Evolutionary conservation across 441 rosid species (phyloP), one percentile per base, ranked within the genome.

Genomic region (Croton laevigatus): DNA sequence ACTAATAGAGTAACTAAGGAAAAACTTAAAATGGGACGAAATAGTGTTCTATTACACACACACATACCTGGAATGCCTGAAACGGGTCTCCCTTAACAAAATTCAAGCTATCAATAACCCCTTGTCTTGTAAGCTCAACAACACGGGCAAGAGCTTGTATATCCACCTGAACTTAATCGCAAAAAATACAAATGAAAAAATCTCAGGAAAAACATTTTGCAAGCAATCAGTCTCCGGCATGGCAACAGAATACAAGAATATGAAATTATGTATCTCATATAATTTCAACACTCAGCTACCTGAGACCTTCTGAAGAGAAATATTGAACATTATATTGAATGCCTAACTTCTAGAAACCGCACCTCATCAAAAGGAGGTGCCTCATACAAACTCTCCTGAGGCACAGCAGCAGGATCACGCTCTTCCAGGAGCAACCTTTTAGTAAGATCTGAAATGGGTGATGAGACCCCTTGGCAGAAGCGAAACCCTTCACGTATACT

Each of bases 71-170:
- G 81, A 94, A 94, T 72, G 98, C 98, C 81, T 81, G 93, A 80
- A 81, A 86, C 71, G 91, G 79, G 82, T 90, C 97, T 76, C 97
- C 97, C 83, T 88, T 93, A 12, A 96, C 89, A 83, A 90, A 89
- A 81, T 86, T 90, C 89, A 94, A 83, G 82, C 98, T 91, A 73
- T 91, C 97, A 82, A 94, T 83, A 32, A 97, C 98, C 62, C 97
- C 97, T 85, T 94, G 97, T 80, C 98, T 88, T 66, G 91, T 87
- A 73, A 94, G 90, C 79, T 88, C 92, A 54, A 94, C 98, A 34
- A 97, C 97, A 88, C 91, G 97, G 36, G 91, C 96, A 80, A 94
- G 97, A 76, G 98, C 97, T 75, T 94, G 98, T 70, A 94, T 88
- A 73, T 94, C 98, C 77, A 86, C 94, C 98, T 94, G 82, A 67